Evolutionary conservation across 306 rosid species (phyloP).

Genomic region (Gastrolobium villosum): DNA sequence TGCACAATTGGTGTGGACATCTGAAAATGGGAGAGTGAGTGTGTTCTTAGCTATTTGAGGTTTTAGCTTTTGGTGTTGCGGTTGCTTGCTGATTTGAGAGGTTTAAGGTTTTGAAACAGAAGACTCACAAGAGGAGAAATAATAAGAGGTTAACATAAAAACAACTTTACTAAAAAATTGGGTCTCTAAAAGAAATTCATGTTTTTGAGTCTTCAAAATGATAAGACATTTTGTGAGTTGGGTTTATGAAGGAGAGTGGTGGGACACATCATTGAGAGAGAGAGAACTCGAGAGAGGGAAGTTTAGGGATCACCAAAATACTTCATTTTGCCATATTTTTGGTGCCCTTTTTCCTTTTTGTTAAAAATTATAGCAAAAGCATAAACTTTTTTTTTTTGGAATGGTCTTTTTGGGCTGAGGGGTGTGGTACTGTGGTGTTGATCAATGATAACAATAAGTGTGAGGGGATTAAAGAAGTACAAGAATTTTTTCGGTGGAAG

Average conservation of each 20-base stretch:
- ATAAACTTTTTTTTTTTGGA: background rate
- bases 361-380: conserved; percentile 2
- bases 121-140: background rate
- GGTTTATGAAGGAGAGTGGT: background rate
- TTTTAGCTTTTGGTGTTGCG: conserved; percentile 23
- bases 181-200: conserved; percentile 10
- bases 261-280: background rate
- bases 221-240: conserved; percentile 7
- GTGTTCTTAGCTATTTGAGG: conserved; percentile 14
- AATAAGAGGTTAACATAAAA: background rate
- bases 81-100: conserved; percentile 2
- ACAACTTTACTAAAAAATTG: background rate
- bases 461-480: conserved; percentile 4
- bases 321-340: background rate
- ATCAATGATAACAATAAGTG: background rate
- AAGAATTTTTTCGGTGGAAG: conserved; percentile 24
- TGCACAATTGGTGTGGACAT: conserved; percentile 66
- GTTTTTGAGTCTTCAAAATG: conserved; percentile 11
- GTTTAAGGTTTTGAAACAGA: background rate
- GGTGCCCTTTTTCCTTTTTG: background rate
- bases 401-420: background rate
- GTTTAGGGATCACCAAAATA: background rate
- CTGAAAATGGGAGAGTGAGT: background rate
- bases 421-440: too few relatives aligned
- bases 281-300: too few relatives aligned